phyloP scores from a whole-genome alignment of 148 eudicot species.

The Salicornia ramosissima region DNA sequence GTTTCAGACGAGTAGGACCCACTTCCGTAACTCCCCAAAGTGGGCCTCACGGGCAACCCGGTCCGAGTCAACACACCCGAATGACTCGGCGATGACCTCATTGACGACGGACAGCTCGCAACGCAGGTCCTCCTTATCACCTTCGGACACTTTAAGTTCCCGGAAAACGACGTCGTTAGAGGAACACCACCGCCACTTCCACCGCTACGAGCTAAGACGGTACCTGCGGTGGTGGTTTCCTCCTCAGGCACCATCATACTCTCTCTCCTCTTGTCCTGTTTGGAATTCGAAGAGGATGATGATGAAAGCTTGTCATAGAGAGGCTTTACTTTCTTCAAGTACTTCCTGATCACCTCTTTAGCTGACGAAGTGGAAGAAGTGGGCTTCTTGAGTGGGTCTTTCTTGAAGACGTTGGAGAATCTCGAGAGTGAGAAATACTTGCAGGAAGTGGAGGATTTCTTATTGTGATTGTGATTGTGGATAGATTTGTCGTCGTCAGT shows the following conservation, averaged over 20 bases:
- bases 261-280: not conserved
- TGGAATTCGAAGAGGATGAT: too few species aligned
- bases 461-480: constrained; percentile 12
- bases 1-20: constrained; percentile 25
- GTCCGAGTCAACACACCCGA: constrained; percentile 47
- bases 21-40: constrained; percentile 8
- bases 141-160: constrained; percentile 47
- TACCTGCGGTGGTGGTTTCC: not conserved
- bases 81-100: constrained; percentile 83
- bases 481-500: constrained; percentile 39
- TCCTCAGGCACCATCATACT: not conserved
- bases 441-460: constrained; percentile 8
- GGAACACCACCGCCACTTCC: not conserved
- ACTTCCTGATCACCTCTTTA: constrained; percentile 67
- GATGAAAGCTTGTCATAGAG: constrained; percentile 62
- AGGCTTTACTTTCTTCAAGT: constrained; percentile 77
- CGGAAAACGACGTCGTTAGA: constrained; percentile 46
- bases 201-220: not conserved
- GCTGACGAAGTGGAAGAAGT: constrained; percentile 52
- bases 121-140: constrained; percentile 34
- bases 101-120: constrained; percentile 84
- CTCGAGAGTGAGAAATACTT: constrained; percentile 61
- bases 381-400: constrained; percentile 37
- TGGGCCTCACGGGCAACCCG: constrained; percentile 24
- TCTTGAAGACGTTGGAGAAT: constrained; percentile 65